Evolutionary conservation across 306 rosid species (phyloP).

Genomic region (Trichosanthes cucumerina): DNA sequence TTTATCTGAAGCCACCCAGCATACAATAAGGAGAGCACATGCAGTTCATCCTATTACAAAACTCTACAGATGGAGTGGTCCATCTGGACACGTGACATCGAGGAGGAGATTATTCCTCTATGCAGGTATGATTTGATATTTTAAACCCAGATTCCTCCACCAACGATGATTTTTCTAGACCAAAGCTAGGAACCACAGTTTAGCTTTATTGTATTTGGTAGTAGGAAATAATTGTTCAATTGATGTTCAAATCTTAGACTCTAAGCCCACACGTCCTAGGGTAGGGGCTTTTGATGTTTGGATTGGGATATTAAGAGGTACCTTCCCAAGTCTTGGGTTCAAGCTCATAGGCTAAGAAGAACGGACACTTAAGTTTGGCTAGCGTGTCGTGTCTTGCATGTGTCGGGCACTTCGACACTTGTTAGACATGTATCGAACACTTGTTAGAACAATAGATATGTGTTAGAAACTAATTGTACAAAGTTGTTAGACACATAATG

Average conservation of each 20-base stretch:
- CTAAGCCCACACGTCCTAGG: background rate
- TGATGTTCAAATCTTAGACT: background rate
- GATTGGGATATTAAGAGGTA: background rate
- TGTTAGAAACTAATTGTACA: too few species aligned
- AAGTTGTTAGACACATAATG: too few species aligned
- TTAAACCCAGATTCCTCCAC: background rate
- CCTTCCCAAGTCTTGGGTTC: background rate
- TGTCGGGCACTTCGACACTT: too few species aligned
- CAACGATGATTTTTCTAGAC: background rate
- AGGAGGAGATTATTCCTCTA: conserved; percentile 55
- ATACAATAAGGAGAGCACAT: conserved; percentile 76
- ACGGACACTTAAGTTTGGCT: too few species aligned
- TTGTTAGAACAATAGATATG: too few species aligned
- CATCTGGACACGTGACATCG: conserved; percentile 67
- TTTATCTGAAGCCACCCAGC: conserved; percentile 62
- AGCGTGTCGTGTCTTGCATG: too few species aligned
- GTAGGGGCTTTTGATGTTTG: background rate
- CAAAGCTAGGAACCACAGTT: background rate
- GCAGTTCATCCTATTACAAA: conserved; percentile 68
- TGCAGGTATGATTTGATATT: conserved; percentile 36
- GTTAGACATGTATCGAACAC: too few species aligned
- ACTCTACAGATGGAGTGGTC: conserved; percentile 82
- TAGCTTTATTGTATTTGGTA: background rate
- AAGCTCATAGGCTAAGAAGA: background rate
- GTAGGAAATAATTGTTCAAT: background rate